Base-by-base conservation (phyloP, 2,329 filamentous ascomycete species). In the Penicillium expansum region DNA sequence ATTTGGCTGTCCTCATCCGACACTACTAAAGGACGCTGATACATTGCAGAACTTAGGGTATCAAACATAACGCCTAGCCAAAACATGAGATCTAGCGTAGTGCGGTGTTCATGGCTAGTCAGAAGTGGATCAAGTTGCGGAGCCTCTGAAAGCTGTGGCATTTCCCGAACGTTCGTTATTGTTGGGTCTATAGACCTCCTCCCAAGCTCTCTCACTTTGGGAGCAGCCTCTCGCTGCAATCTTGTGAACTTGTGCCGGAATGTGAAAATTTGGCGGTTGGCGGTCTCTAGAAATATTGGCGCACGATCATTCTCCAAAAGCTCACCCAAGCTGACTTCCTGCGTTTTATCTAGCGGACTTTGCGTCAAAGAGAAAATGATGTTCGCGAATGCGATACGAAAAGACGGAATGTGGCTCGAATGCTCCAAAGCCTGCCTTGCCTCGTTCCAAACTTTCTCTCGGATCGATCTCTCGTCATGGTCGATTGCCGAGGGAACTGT, bases 1-100 rank as follows among this genome's bases (percentile, higher is more conserved):
- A 77, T 69, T 41, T 78, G 73, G 52, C 76, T 79, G 52, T 80
- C 78, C 59, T 79, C 77, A 56, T 80, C 77, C 2, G 74, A 76
- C 5, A 80, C 72, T 0, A 79, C 74, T 0, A 78, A 64, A 3
- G 78, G 75, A 1, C 77, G 75, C 48, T 77, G 73, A 49, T 80
- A 76, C 74, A 85, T 82, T 1, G 81, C 81, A 0, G 83, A 77
- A 0, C 80, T 83, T 9, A 84, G 68, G 0, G 82, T 85, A 62
- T 85, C 83, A 47, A 83, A 82, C 82, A 85, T 85, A 44, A 84
- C 73, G 0, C 79, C 80, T 16, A 86, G 71, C 83, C 83, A 86
- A 63, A 82, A 85, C 2, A 85, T 64, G 11, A 85, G 69, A 13
- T 80, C 76, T 27, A 85, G 73, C 0, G 83, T 84, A 11, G 76